phyloP scores from a whole-genome alignment of 306 rosid genomes.

The Nissolia schottii region DNA sequence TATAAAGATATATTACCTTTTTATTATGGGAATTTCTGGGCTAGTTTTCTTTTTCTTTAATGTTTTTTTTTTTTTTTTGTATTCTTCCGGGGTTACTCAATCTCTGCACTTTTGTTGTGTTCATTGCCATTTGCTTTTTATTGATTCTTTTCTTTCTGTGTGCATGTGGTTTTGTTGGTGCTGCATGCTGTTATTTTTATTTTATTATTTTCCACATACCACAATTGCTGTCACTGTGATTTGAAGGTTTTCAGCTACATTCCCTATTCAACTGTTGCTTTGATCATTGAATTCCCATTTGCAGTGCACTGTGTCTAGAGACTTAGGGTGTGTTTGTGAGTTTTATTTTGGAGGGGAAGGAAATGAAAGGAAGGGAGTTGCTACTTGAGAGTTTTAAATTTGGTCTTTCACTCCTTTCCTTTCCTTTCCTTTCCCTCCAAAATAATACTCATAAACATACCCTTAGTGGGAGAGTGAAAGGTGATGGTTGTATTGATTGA shows the following conservation, averaged over 20 bases:
- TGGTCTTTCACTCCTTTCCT: too few relatives aligned
- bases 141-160: not conserved
- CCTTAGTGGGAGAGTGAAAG: too few relatives aligned
- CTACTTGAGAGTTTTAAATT: too few relatives aligned
- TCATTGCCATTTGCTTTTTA: not conserved
- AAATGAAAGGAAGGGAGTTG: too few relatives aligned
- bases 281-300: not conserved
- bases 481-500: too few relatives aligned
- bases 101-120: not conserved
- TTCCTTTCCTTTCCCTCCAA: too few relatives aligned
- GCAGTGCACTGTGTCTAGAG: too few relatives aligned
- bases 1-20: not conserved
- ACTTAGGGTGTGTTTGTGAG: too few relatives aligned
- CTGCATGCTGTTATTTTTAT: not conserved
- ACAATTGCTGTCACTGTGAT: not conserved
- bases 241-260: not conserved
- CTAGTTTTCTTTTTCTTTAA: not conserved
- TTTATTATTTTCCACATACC: not conserved
- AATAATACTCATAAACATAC: too few relatives aligned
- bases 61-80: not conserved
- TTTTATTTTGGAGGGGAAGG: too few relatives aligned
- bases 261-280: not conserved
- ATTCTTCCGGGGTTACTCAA: not conserved
- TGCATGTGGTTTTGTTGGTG: not conserved
- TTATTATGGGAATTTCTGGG: not conserved